phyloP scores from a whole-genome alignment of 2,329 filamentous ascomycete genomes.

The Akanthomyces dipterigenus region DNA sequence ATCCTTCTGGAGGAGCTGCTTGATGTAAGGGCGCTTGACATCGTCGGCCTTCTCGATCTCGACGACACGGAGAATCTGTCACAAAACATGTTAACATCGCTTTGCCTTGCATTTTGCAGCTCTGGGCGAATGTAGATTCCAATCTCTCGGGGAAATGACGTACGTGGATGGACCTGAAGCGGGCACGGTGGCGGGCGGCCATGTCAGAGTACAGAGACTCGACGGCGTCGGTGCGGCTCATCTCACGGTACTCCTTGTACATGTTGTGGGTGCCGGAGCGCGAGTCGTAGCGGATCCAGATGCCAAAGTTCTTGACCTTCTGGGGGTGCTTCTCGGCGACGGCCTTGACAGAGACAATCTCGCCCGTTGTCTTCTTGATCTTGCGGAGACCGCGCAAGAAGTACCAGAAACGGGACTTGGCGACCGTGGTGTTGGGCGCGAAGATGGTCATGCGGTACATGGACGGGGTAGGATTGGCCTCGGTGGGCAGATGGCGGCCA shows the following conservation, averaged over 20 bases:
- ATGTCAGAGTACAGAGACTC: slow-evolving; percentile 99
- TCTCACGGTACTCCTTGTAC: slow-evolving; percentile 99
- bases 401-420: slow-evolving; percentile 99
- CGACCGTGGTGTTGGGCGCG: slow-evolving; percentile 93
- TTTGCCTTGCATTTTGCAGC: not conserved
- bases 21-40: slow-evolving; percentile 98
- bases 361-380: slow-evolving; percentile 99
- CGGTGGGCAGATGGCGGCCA: slow-evolving; percentile 96
- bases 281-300: slow-evolving; percentile 99
- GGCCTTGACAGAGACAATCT: slow-evolving; percentile 96
- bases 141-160: slow-evolving; percentile 31
- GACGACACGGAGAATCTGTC: slow-evolving; percentile 92
- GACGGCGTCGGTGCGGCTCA: slow-evolving; percentile 91
- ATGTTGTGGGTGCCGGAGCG: slow-evolving; percentile 99
- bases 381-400: slow-evolving; percentile 98
- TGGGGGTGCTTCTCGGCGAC: slow-evolving; percentile 98
- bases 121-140: not conserved
- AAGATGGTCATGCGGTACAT: slow-evolving; percentile 99
- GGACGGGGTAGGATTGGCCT: slow-evolving; percentile 94
- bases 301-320: slow-evolving; percentile 99
- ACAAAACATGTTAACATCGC: slow-evolving; percentile 6
- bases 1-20: slow-evolving; percentile 91
- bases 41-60: slow-evolving; percentile 93
- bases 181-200: slow-evolving; percentile 93
- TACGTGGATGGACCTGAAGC: slow-evolving; percentile 99